A percentile compares a stretch with the other conserved stretches of the same genome.
phyloP scores from a whole-genome alignment of 306 rosid species.

The Rosa chinensis region DNA sequence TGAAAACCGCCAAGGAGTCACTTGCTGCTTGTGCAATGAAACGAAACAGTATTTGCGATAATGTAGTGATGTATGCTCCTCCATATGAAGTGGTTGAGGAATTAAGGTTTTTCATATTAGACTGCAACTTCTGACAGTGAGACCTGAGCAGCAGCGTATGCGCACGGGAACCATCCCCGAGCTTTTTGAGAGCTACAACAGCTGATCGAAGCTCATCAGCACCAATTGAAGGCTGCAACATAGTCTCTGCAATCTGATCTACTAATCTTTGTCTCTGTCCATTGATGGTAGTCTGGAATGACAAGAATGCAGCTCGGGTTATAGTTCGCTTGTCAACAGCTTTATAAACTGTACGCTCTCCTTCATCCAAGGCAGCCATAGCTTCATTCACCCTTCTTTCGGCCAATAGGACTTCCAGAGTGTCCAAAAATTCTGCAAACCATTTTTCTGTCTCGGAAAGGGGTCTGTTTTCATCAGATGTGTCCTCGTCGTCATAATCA shows the following conservation, averaged over 20 bases:
- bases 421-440: slow-evolving; percentile 64
- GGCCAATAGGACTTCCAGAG: slow-evolving; percentile 72
- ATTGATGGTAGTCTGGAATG: slow-evolving; percentile 44
- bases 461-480: slow-evolving; percentile 38
- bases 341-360: slow-evolving; percentile 45
- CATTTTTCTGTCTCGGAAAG: slow-evolving; percentile 58
- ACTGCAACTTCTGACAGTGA: slow-evolving; percentile 53
- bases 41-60: slow-evolving; percentile 72
- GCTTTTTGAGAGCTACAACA: slow-evolving; percentile 56
- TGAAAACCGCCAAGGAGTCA: slow-evolving; percentile 67
- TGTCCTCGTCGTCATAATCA: slow-evolving; percentile 44
- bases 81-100: slow-evolving; percentile 32
- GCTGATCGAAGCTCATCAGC: slow-evolving; percentile 64
- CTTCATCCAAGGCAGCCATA: slow-evolving; percentile 62
- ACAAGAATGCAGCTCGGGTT: slow-evolving; percentile 36
- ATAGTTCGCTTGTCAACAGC: slow-evolving; percentile 37
- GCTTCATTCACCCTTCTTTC: slow-evolving; percentile 88
- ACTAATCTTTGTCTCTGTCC: slow-evolving; percentile 67
- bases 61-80: slow-evolving; percentile 54
- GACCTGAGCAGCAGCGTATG: slow-evolving; percentile 64
- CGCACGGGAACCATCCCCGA: slow-evolving; percentile 88
- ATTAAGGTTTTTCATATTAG: slow-evolving; percentile 37
- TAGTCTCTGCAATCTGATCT: slow-evolving; percentile 70
- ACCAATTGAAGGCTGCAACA: slow-evolving; percentile 60
- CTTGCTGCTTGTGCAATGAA: slow-evolving; percentile 70